A percentile compares a stretch with the other conserved stretches of the same genome.
Evolutionary conservation across 306 rosid genomes (phyloP).

Genomic region (Trichosanthes truncata): DNA sequence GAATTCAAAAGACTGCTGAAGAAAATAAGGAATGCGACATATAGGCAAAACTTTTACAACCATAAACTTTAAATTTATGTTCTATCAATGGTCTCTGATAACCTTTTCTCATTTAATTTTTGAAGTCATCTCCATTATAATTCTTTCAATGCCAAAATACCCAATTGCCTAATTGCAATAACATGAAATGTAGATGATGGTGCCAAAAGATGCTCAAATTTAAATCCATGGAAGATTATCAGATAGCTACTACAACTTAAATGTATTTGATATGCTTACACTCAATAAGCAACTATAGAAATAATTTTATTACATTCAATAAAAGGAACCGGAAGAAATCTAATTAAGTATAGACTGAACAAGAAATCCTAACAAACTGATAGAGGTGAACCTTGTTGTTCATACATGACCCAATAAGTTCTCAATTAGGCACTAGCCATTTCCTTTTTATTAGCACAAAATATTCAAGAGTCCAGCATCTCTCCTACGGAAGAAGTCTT

Average conservation of each 20-base stretch:
- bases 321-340: background rate
- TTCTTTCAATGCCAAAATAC: background rate
- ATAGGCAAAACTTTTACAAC: background rate
- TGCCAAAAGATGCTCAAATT: background rate
- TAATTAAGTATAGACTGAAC: background rate
- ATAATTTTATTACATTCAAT: background rate
- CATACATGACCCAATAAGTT: background rate
- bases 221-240: background rate
- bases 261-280: background rate
- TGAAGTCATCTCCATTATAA: background rate
- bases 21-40: background rate
- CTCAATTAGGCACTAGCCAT: background rate
- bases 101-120: background rate
- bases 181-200: background rate
- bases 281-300: background rate
- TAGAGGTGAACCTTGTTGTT: background rate
- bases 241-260: background rate
- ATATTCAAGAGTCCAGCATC: background rate
- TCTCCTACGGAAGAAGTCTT: background rate
- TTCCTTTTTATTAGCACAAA: too few species aligned
- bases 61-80: background rate
- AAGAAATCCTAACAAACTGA: background rate
- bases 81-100: background rate
- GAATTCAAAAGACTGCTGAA: background rate
- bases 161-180: background rate